Conservation (phyloP, 129 eudicot genomes). For the Artemisia tridentata region DNA sequence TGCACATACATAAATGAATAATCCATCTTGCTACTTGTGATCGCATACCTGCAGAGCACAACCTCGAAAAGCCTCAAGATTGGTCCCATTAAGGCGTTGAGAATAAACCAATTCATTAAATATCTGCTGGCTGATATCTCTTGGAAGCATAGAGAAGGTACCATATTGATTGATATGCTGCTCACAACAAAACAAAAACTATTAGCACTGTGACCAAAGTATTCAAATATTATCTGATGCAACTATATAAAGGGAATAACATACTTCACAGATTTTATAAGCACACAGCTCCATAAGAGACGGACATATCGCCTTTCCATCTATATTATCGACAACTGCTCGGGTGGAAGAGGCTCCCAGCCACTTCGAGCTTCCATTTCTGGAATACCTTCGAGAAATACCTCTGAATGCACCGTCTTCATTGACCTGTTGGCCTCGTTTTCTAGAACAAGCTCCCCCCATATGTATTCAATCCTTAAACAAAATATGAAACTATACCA, state of each 20-base stretch:
- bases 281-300: slow-evolving; percentile 86
- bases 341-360: no score
- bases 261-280: slow-evolving; percentile 59
- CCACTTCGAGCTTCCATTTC: no score
- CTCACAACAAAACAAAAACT: slow-evolving; percentile 14
- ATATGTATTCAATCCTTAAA: background rate
- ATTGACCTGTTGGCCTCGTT: background rate
- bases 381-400: background rate
- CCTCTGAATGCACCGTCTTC: no score
- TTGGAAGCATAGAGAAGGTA: slow-evolving; percentile 73
- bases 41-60: slow-evolving; percentile 80
- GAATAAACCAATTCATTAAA: slow-evolving; percentile 70
- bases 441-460: no score
- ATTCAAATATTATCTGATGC: background rate
- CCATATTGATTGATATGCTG: slow-evolving; percentile 65
- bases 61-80: slow-evolving; percentile 77
- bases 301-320: slow-evolving; percentile 33
- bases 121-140: slow-evolving; percentile 89
- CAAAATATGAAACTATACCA: background rate
- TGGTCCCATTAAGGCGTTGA: slow-evolving; percentile 51
- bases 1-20: no score
- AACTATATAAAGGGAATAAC: slow-evolving; percentile 1
- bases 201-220: slow-evolving; percentile 42
- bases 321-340: no score
- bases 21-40: background rate